Conservation (phyloP, 1,284 basidiomycete genomes). For the Malassezia globosa region DNA sequence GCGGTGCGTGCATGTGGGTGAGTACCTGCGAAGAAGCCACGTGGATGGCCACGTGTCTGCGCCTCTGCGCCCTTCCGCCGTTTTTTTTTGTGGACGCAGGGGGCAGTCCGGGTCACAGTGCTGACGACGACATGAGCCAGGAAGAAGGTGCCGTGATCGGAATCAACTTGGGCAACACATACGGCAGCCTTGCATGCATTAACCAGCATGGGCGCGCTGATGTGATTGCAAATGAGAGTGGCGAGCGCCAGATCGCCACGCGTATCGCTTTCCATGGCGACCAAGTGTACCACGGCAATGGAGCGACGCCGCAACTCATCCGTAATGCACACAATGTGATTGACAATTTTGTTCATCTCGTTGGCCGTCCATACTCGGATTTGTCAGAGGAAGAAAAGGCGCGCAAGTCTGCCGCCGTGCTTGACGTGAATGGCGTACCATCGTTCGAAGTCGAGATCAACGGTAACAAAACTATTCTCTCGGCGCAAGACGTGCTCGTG, state of each 20-base stretch:
- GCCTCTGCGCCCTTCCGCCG: not conserved
- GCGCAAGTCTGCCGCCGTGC: conserved; percentile 74
- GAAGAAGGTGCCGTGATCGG: conserved; percentile 56
- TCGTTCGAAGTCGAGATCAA: conserved; percentile 64
- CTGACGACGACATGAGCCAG: conserved; percentile 28
- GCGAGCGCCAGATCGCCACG: conserved; percentile 92
- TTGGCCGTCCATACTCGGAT: conserved; percentile 79
- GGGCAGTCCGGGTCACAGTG: not conserved
- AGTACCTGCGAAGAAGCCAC: no score
- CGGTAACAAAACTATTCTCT: conserved; percentile 60
- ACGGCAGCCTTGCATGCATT: conserved; percentile 85
- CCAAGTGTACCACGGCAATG: conserved; percentile 74
- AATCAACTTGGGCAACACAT: conserved; percentile 94
- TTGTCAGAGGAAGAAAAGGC: conserved; percentile 57
- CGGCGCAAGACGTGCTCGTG: conserved; percentile 70
- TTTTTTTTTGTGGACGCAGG: not conserved
- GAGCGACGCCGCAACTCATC: conserved; percentile 85
- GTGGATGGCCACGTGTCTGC: not conserved
- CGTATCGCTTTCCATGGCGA: conserved; percentile 72
- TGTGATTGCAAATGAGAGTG: conserved; percentile 86
- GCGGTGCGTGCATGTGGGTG: no score
- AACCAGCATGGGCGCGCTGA: conserved; percentile 57
- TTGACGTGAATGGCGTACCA: conserved; percentile 53
- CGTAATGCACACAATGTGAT: conserved; percentile 93
- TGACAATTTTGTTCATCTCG: conserved; percentile 78